Percentiles rank a stretch among this genome's conserved stretches.
phyloP scores from a whole-genome alignment of 2,329 filamentous ascomycete genomes.

The Exutisphaerella laricina region DNA sequence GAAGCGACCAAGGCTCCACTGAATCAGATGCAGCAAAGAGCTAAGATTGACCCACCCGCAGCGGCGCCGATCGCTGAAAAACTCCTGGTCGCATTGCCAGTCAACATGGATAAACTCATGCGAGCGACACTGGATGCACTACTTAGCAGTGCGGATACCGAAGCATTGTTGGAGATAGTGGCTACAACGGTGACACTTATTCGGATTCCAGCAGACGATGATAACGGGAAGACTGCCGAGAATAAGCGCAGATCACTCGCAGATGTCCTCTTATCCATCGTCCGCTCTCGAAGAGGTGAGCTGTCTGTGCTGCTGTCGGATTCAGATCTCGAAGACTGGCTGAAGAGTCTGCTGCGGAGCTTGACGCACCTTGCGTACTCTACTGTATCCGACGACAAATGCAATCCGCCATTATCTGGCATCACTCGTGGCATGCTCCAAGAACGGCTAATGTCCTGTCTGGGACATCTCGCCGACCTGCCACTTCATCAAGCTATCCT shows the following conservation, averaged over 20 bases:
- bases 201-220: constrained; percentile 42
- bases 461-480: constrained; percentile 45
- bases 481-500: constrained; percentile 23
- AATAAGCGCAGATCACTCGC: constrained; percentile 48
- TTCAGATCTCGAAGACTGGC: constrained; percentile 25
- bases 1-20: constrained; percentile 70
- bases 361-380: constrained; percentile 24
- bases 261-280: constrained; percentile 48
- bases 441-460: constrained; percentile 50
- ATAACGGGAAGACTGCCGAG: no score
- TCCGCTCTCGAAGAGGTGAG: constrained; percentile 36
- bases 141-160: constrained; percentile 54
- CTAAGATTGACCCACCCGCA: constrained; percentile 55
- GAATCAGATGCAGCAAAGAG: constrained; percentile 62
- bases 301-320: constrained; percentile 24
- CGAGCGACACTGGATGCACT: constrained; percentile 76
- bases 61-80: constrained; percentile 58
- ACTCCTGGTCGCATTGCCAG: constrained; percentile 64
- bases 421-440: constrained; percentile 49
- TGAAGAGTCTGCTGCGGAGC: constrained; percentile 21
- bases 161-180: constrained; percentile 49
- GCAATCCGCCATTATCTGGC: constrained; percentile 38
- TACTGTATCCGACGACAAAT: constrained; percentile 9
- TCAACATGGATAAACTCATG: constrained; percentile 80
- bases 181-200: constrained; percentile 46